Percentiles rank a stretch among this genome's conserved stretches.
Conservation (phyloP, 2,329 filamentous ascomycete species). For the Akanthomyces muscarius region DNA sequence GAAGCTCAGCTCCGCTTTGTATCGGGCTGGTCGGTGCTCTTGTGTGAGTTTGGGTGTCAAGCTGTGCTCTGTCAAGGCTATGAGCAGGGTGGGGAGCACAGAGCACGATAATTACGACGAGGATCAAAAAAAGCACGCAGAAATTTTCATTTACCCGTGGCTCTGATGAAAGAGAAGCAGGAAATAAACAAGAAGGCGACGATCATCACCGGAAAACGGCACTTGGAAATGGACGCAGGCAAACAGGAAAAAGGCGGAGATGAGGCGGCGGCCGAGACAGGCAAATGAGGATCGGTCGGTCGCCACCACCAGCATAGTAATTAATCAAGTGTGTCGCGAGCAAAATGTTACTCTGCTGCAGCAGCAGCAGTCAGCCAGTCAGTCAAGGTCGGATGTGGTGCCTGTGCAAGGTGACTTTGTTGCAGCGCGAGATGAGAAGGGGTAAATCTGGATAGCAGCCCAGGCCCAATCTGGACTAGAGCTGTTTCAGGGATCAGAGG, state of each 20-base stretch:
- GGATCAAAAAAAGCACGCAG: not conserved
- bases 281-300: constrained; percentile 1
- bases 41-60: not conserved
- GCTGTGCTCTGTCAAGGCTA: not conserved
- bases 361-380: not conserved
- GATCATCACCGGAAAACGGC: not conserved
- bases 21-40: not conserved
- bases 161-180: not conserved
- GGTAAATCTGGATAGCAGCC: constrained; percentile 1
- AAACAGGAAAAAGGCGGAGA: too few relatives aligned
- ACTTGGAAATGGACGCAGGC: not conserved
- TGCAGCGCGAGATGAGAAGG: constrained; percentile 11
- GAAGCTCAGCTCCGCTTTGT: not conserved
- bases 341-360: too few relatives aligned
- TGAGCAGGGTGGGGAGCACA: not conserved
- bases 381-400: too few relatives aligned
- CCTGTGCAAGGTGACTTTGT: not conserved
- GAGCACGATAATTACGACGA: not conserved
- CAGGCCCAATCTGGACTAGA: not conserved
- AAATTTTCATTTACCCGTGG: too few relatives aligned
- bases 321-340: not conserved
- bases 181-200: not conserved
- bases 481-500: constrained; percentile 7
- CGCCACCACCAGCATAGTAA: not conserved
- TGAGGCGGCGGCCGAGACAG: not conserved